Conservation (phyloP, 2,329 filamentous ascomycete species). For the Rosellinia necatrix region DNA sequence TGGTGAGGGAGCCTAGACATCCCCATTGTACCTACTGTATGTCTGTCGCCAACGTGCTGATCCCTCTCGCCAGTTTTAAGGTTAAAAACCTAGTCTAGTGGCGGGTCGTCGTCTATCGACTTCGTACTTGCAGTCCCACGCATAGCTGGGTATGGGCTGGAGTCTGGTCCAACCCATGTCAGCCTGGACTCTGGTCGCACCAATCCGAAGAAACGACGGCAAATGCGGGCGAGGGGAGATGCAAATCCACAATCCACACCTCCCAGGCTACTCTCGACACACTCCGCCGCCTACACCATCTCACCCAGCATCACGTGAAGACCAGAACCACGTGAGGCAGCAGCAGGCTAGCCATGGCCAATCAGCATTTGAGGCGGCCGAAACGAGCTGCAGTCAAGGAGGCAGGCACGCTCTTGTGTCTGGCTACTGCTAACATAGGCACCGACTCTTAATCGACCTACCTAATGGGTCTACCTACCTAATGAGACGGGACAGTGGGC, state of each 20-base stretch:
- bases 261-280: no score
- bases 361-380: constrained; percentile 11
- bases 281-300: no score
- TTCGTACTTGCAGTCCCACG: no score
- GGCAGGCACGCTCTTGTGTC: not conserved
- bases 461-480: not conserved
- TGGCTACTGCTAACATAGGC: no score
- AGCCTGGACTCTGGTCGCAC: not conserved
- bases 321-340: constrained; percentile 22
- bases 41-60: not conserved
- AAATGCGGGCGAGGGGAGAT: no score
- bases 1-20: no score
- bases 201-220: no score
- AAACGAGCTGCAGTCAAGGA: not conserved
- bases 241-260: no score
- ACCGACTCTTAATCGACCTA: no score
- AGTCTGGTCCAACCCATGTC: constrained; percentile 13
- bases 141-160: no score
- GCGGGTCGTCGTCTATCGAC: constrained; percentile 6
- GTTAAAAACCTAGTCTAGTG: constrained; percentile 13
- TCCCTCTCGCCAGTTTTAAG: constrained; percentile 12
- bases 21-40: no score
- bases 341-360: constrained; percentile 5
- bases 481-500: not conserved
- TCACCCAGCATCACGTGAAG: constrained; percentile 27